These are phyloP conservation scores for Paramecium octaurelia DNA, from an alignment of 73 alveolate genomes.

Conservation along the genomic window DNA sequence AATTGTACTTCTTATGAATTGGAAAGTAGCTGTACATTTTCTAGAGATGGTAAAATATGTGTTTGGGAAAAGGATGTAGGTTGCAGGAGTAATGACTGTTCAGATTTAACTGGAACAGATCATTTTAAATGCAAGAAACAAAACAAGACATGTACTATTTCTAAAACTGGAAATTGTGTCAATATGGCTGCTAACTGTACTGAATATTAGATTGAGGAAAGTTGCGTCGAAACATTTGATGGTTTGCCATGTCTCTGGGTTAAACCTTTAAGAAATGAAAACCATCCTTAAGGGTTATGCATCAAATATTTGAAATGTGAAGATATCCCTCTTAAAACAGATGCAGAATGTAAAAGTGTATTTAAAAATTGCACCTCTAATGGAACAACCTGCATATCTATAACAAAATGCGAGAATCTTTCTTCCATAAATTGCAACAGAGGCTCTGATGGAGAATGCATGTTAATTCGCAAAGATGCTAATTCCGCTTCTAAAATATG, in stretches of 20 bases:
- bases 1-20: not conserved
- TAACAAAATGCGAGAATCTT: not conserved
- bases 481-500: not conserved
- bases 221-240: not conserved
- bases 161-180: not conserved
- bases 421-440: not conserved
- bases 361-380: not conserved
- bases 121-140: not conserved
- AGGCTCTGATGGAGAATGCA: constrained; percentile 5
- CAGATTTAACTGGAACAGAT: not conserved
- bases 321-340: not conserved
- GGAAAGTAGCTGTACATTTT: not conserved
- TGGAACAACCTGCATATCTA: not conserved
- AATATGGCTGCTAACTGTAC: not conserved
- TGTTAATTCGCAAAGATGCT: not conserved
- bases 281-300: not conserved
- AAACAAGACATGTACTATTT: not conserved
- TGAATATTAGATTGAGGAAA: not conserved
- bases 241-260: constrained; percentile 20
- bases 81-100: not conserved
- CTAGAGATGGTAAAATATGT: not conserved
- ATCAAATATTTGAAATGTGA: not conserved
- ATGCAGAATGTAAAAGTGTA: not conserved
- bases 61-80: not conserved
- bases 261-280: not conserved